Conservation (phyloP, 805 yeast species). For the Candida anglica region DNA sequence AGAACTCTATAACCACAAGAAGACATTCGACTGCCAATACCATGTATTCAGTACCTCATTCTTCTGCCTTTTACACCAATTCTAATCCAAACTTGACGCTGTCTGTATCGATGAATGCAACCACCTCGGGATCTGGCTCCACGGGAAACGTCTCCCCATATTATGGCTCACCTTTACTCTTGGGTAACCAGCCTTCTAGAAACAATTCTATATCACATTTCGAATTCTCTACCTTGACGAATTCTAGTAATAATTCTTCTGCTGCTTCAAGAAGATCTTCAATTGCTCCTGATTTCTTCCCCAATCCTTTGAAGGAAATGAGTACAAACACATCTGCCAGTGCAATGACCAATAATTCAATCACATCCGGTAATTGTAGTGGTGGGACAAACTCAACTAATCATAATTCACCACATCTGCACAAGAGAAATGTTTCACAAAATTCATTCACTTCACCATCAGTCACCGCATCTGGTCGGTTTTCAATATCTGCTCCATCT, state of each 20-base stretch:
- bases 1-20: slow-evolving; percentile 11
- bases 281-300: slow-evolving; percentile 41
- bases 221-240: slow-evolving; percentile 17
- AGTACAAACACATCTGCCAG: too few species aligned
- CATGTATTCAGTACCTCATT: slow-evolving; percentile 6
- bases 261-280: slow-evolving; percentile 37
- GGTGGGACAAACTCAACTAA: not conserved
- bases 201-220: slow-evolving; percentile 37
- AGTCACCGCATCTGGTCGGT: slow-evolving; percentile 19
- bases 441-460: slow-evolving; percentile 27
- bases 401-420: slow-evolving; percentile 6
- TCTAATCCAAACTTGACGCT: slow-evolving; percentile 18
- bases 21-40: slow-evolving; percentile 26
- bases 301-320: slow-evolving; percentile 32
- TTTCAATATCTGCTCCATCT: slow-evolving; percentile 14
- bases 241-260: slow-evolving; percentile 22
- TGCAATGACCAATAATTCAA: slow-evolving; percentile 1
- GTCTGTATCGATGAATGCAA: slow-evolving; percentile 5
- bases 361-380: not conserved
- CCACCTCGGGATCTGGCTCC: slow-evolving; percentile 2
- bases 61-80: slow-evolving; percentile 5
- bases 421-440: slow-evolving; percentile 26
- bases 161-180: slow-evolving; percentile 25
- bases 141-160: slow-evolving; percentile 20
- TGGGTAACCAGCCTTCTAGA: slow-evolving; percentile 33